Percentiles rank a stretch among this genome's conserved stretches.
Conservation (phyloP, 2,329 filamentous ascomycete species). For the Capronia coronata region DNA sequence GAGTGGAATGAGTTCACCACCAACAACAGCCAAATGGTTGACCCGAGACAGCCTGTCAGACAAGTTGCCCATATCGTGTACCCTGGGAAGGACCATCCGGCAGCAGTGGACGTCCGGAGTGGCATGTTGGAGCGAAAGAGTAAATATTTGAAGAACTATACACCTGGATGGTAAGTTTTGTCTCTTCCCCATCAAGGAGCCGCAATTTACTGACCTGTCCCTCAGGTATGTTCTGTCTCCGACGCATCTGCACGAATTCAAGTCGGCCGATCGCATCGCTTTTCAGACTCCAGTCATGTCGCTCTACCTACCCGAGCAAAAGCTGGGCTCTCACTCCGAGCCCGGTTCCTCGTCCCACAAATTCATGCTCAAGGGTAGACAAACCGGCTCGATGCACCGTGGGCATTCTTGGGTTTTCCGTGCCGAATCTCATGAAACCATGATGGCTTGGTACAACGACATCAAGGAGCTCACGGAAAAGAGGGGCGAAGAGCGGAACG, state of each 20-base stretch:
- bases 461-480: slow-evolving; percentile 86
- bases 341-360: slow-evolving; percentile 84
- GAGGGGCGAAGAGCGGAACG: slow-evolving; percentile 77
- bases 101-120: slow-evolving; percentile 76
- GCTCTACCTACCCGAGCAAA: slow-evolving; percentile 87
- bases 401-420: slow-evolving; percentile 64
- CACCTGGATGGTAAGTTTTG: slow-evolving; percentile 75
- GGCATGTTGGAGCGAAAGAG: slow-evolving; percentile 95
- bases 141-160: slow-evolving; percentile 97
- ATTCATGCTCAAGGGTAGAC: slow-evolving; percentile 93
- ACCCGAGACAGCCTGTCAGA: slow-evolving; percentile 72
- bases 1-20: slow-evolving; percentile 84
- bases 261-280: slow-evolving; percentile 83
- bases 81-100: slow-evolving; percentile 78
- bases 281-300: slow-evolving; percentile 91
- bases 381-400: slow-evolving; percentile 87
- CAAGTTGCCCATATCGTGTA: slow-evolving; percentile 79
- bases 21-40: slow-evolving; percentile 76
- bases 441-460: slow-evolving; percentile 95
- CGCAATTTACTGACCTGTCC: slow-evolving; percentile 1
- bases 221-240: slow-evolving; percentile 87
- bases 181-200: neutral
- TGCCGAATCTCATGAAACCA: slow-evolving; percentile 73
- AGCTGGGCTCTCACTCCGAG: slow-evolving; percentile 83
- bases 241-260: slow-evolving; percentile 97